These are phyloP conservation scores for Lentinula guzmanii DNA, from an alignment of 768 basidiomycete species.

Conservation along the genomic window DNA sequence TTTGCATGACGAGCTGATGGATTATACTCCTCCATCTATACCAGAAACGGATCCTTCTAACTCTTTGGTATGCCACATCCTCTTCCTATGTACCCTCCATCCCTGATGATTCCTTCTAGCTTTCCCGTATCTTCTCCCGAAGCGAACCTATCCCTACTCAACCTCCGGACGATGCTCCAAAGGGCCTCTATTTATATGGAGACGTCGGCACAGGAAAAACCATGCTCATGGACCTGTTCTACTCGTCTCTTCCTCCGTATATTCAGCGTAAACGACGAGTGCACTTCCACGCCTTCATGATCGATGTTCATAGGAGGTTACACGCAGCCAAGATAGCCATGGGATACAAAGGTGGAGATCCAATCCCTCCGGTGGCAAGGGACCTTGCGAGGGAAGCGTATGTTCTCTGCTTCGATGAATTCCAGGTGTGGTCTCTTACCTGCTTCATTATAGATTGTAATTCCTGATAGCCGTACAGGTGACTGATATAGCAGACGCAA, in stretches of 20 bases:
- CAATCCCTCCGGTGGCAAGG: constrained; percentile 81
- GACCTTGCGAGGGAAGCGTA: constrained; percentile 80
- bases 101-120: constrained; percentile 22
- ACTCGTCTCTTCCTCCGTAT: constrained; percentile 66
- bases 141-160: constrained; percentile 27
- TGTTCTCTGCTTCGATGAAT: constrained; percentile 95
- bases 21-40: constrained; percentile 67
- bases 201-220: constrained; percentile 97
- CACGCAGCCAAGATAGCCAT: constrained; percentile 75
- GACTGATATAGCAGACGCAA: constrained; percentile 96
- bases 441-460: neutral
- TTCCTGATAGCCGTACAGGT: constrained; percentile 40
- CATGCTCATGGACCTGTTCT: constrained; percentile 99
- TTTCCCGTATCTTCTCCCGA: constrained; percentile 41
- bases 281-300: constrained; percentile 99
- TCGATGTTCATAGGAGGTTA: constrained; percentile 92
- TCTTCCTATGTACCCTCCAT: constrained; percentile 19
- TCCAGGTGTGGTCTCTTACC: constrained; percentile 59
- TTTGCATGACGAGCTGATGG: constrained; percentile 64
- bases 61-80: constrained; percentile 28
- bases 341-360: constrained; percentile 68
- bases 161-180: constrained; percentile 56
- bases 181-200: constrained; percentile 92
- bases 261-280: constrained; percentile 77
- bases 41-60: constrained; percentile 32